Base-by-base conservation (phyloP, 2,329 filamentous ascomycete species). In the Fonsecaea monophora region DNA sequence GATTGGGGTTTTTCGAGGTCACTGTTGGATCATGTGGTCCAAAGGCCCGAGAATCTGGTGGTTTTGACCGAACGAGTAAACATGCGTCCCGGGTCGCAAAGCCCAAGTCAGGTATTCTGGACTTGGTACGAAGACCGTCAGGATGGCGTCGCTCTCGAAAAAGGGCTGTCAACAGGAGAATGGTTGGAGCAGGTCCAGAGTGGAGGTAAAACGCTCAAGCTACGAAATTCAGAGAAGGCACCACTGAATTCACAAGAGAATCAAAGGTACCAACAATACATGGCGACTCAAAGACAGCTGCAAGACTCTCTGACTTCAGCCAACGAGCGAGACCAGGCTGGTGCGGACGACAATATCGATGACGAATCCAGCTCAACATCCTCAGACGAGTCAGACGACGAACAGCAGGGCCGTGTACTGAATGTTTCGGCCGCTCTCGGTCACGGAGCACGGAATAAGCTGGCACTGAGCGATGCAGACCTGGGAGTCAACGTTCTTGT, bases 1-100 rank as follows among this genome's bases (percentile, higher is more conserved):
- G 92, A 97, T 73, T 99, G 95, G 95, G 95, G 95, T 0, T 96
- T 97, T 75, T 96, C 95, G 0, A 92, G 90, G 74, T 89, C 94
- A 61, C 84, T 94, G 0, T 80, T 99, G 57, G 88, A 86, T 70
- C 84, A 85, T 9, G 84, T 99, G 63, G 92, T 92, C 0, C 84
- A 86, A 66, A 91, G 96, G 70, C 82, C 89, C 1, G 88, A 89
- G 50, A 99, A 97, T 76, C 81, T 98, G 54, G 86, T 99, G 40
- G 88, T 99, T 61, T 80, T 99, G 53, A 97, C 94, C 0, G 94
- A 98, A 73, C 87, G 89, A 6, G 68, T 70, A 58, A 75, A 71
- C 18, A 32, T 54, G 2, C 53, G 55, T 15, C n/a, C 75, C 79
- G 13, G 77, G 78, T 18, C 78, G 80, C 18, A 80, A 77, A 60